Conservation (phyloP, 208 protist genomes). For the Trypanosoma scelopori region DNA sequence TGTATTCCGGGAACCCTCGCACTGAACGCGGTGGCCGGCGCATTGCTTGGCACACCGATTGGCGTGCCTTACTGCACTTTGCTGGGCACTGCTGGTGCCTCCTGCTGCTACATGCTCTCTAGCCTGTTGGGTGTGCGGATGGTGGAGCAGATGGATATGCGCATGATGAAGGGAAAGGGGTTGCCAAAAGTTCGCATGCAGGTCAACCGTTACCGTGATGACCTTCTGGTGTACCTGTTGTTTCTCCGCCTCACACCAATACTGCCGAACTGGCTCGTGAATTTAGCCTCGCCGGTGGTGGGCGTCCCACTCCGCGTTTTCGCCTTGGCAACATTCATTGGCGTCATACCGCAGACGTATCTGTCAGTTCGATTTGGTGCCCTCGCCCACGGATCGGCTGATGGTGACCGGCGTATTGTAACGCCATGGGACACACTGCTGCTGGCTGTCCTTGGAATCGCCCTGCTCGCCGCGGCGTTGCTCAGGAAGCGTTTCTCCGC, state of each 20-base stretch:
- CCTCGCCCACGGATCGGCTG: constrained; percentile 23
- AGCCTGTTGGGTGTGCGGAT: constrained; percentile 40
- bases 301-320: constrained; percentile 71
- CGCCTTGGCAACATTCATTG: constrained; percentile 75
- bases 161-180: constrained; percentile 57
- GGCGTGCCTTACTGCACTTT: constrained; percentile 67
- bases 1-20: constrained; percentile 89
- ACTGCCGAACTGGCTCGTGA: constrained; percentile 94
- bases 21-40: constrained; percentile 79
- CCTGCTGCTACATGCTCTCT: constrained; percentile 54
- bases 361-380: constrained; percentile 81
- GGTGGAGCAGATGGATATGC: constrained; percentile 39
- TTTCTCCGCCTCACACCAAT: constrained; percentile 92
- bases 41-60: constrained; percentile 65
- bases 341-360: constrained; percentile 90
- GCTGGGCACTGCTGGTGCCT: constrained; percentile 60
- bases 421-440: constrained; percentile 70
- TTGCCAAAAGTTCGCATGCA: constrained; percentile 56
- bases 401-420: constrained; percentile 40
- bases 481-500: constrained; percentile 16
- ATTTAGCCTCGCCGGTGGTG: constrained; percentile 82
- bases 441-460: constrained; percentile 45
- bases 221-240: constrained; percentile 89
- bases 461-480: constrained; percentile 31
- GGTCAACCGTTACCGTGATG: constrained; percentile 50